Evolutionary conservation across 108 stramenopile species (phyloP).

Genomic region (Epithemia pelagica): DNA sequence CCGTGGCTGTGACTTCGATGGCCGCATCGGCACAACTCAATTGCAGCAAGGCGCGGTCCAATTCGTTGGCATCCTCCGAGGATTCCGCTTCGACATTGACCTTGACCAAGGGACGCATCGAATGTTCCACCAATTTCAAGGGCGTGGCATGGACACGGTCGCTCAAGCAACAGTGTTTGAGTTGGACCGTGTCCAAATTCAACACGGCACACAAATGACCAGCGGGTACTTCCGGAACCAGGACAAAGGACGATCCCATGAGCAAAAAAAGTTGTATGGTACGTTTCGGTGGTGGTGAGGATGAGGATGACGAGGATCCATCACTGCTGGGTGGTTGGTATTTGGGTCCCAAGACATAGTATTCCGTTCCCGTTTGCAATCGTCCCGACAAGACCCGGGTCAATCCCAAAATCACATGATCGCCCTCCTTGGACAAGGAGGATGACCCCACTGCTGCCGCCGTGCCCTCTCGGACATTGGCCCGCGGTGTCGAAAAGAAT

Average conservation of each 20-base stretch:
- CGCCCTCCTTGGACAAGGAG: not conserved
- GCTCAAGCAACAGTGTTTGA: conserved; percentile 75
- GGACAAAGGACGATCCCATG: conserved; percentile 82
- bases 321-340: conserved; percentile 17
- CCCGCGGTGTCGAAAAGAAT: conserved; percentile 50
- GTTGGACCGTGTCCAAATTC: conserved; percentile 70
- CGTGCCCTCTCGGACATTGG: conserved; percentile 45
- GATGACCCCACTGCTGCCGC: too few relatives aligned
- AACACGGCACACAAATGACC: conserved; percentile 86
- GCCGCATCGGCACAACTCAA: conserved; percentile 76
- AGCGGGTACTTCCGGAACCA: conserved; percentile 74
- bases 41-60: conserved; percentile 71
- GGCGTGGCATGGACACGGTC: conserved; percentile 60
- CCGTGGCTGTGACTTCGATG: conserved; percentile 77
- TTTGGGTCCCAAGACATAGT: conserved; percentile 71
- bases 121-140: conserved; percentile 56
- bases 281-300: conserved; percentile 22
- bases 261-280: conserved; percentile 64
- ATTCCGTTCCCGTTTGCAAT: conserved; percentile 49
- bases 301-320: conserved; percentile 10
- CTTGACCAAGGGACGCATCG: conserved; percentile 79
- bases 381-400: conserved; percentile 70
- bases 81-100: conserved; percentile 77
- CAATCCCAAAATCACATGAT: conserved; percentile 64
- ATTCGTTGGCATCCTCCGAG: conserved; percentile 54